phyloP scores from a whole-genome alignment of 208 protist species.

The Wallacemonas sp. region DNA sequence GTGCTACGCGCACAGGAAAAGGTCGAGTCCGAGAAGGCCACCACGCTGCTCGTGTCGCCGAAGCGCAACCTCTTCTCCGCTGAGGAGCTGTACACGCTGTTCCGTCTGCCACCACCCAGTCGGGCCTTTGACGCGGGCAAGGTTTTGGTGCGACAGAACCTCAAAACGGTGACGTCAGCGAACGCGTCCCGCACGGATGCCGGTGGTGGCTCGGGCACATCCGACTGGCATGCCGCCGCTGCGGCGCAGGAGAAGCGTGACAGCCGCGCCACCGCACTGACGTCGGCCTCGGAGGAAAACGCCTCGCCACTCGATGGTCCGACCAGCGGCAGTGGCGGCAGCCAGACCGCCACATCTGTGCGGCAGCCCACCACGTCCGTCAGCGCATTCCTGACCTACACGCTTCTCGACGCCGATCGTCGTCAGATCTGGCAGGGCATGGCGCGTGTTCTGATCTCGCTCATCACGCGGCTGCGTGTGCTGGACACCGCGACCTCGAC shows the following conservation, averaged over 20 bases:
- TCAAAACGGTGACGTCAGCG: constrained; percentile 3
- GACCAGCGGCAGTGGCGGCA: not conserved
- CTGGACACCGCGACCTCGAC: constrained; percentile 40
- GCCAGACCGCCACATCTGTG: constrained; percentile 9
- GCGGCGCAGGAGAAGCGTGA: too few species aligned
- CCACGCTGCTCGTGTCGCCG: constrained; percentile 1
- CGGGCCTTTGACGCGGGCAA: constrained; percentile 17
- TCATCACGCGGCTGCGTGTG: constrained; percentile 67
- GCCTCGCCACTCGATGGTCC: not conserved
- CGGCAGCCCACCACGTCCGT: constrained; percentile 6
- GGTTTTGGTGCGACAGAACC: not conserved
- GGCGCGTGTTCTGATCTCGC: constrained; percentile 64
- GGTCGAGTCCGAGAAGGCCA: constrained; percentile 21
- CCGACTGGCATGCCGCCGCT: too few species aligned
- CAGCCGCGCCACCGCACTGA: not conserved
- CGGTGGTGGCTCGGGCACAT: not conserved
- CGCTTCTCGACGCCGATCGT: constrained; percentile 36
- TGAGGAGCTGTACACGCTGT: constrained; percentile 24
- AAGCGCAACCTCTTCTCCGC: constrained; percentile 15
- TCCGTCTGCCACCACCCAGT: constrained; percentile 16
- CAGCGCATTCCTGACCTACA: constrained; percentile 37
- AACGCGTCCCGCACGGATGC: constrained; percentile 1
- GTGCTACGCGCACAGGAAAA: constrained; percentile 19
- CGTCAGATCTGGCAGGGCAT: constrained; percentile 61
- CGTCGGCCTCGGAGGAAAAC: not conserved